These are phyloP conservation scores for Pichia gijzeniarum DNA, from an alignment of 805 yeast genomes.

Conservation along the genomic window DNA sequence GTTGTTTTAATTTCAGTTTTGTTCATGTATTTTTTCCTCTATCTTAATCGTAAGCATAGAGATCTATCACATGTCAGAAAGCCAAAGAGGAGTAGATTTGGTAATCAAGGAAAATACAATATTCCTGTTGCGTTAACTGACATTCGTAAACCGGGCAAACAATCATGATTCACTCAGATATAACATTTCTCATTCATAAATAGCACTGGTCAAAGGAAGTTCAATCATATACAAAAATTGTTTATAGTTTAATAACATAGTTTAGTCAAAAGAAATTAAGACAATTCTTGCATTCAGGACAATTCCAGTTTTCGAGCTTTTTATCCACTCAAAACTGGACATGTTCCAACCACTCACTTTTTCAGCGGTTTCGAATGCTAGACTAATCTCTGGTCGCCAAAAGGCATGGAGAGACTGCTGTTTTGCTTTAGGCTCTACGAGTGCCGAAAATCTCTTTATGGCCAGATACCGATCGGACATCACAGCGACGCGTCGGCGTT, in stretches of 20 bases:
- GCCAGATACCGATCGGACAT: constrained; percentile 17
- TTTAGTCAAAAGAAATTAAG: neutral
- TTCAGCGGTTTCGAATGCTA: too few relatives aligned
- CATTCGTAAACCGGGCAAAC: constrained; percentile 22
- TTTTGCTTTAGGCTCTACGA: neutral
- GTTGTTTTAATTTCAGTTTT: constrained; percentile 53
- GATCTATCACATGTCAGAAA: constrained; percentile 42
- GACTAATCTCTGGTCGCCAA: neutral
- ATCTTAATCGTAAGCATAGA: constrained; percentile 48
- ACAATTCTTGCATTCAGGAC: neutral
- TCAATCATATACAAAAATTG: too few relatives aligned
- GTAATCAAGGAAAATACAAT: constrained; percentile 27
- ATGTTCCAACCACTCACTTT: too few relatives aligned
- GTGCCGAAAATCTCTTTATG: neutral
- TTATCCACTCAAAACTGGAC: too few relatives aligned
- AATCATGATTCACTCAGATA: neutral
- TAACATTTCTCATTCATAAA: neutral
- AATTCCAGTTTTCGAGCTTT: too few relatives aligned
- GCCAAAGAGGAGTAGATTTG: constrained; percentile 31
- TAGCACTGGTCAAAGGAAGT: too few relatives aligned
- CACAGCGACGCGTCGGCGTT: too few relatives aligned
- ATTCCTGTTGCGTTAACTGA: constrained; percentile 25
- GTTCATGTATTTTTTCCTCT: constrained; percentile 59
- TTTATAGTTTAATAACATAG: too few relatives aligned
- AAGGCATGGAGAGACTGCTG: neutral